These are phyloP conservation scores for Pichia cephalocereana DNA, from an alignment of 805 yeast genomes.

Conservation along the genomic window DNA sequence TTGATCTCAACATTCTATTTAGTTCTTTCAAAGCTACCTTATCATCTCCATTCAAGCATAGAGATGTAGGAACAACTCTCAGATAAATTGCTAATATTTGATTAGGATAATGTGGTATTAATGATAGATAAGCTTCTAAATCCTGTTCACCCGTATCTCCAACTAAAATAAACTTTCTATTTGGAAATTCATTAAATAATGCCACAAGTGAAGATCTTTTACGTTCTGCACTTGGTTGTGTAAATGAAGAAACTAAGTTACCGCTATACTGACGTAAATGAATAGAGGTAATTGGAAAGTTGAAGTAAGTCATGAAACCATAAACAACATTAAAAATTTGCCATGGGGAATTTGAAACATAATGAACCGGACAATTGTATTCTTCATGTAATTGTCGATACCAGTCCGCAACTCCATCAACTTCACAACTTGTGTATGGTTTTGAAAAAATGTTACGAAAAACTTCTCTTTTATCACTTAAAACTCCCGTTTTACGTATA, in stretches of 20 bases:
- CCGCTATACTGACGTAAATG: constrained; percentile 87
- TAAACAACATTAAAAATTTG: constrained; percentile 60
- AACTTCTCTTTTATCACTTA: constrained; percentile 77
- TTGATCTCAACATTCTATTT: constrained; percentile 10
- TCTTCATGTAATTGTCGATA: constrained; percentile 40
- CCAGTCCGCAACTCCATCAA: constrained; percentile 72
- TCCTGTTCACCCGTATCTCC: constrained; percentile 98
- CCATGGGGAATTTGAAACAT: constrained; percentile 94
- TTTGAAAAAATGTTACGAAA: constrained; percentile 69
- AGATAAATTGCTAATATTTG: constrained; percentile 70
- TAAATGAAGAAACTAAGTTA: constrained; percentile 64
- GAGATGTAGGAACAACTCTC: constrained; percentile 62
- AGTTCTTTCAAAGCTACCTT: constrained; percentile 16
- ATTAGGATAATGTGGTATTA: constrained; percentile 53
- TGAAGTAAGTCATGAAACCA: constrained; percentile 44
- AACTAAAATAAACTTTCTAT: constrained; percentile 68
- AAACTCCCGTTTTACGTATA: constrained; percentile 79
- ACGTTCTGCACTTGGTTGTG: constrained; percentile 81
- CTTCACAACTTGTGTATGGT: constrained; percentile 55
- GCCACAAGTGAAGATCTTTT: constrained; percentile 58
- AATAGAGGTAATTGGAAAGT: constrained; percentile 72
- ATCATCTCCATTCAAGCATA: constrained; percentile 45
- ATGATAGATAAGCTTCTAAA: constrained; percentile 76
- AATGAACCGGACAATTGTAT: constrained; percentile 55
- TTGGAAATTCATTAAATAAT: constrained; percentile 64